Evolutionary conservation across 2,329 filamentous ascomycete species (phyloP), one percentile per base, ranked within the genome.

Genomic region (Pseudopyricularia javanii): DNA sequence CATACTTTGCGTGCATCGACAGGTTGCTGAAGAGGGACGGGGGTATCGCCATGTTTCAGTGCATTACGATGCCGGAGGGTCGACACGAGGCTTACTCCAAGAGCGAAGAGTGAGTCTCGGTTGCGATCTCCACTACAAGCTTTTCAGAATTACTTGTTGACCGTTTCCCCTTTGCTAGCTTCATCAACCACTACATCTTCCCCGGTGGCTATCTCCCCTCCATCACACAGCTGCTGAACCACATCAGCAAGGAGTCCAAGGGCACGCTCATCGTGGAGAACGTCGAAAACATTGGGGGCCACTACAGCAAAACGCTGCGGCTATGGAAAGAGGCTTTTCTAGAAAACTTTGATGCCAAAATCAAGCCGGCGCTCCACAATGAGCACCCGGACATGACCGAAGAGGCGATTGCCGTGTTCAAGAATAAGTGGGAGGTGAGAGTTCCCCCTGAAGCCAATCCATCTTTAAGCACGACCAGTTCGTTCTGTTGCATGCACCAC

Each of bases 131-230:
- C 7, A 15, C 3, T 12, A 45, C 9, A 45, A 26, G 7, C 11
- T 24, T n/a, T 24, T 12, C 17, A 30, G 9, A 30, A 14, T 45
- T 9, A 14, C 32, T 37, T 32, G 32, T 15, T 5, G 22, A 8
- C 15, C 20, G 22, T 12, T 26, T 32, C 26, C 30, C 15, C 49
- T n/a, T 17, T 33, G 30, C 4, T 54, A 75, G 73, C 62, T 89
- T 89, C 66, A 88, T 89, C 62, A 78, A 83, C 54, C 80, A 82
- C 56, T 87, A 89, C 66, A 88, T 89, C 53, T 89, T 90, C 66
- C 86, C 85, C 0, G 85, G 85, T n/a, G 86, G 85, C 1, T 83
- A 88, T 61, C 69, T 89, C 7, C 80, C 80, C 0, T 76, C 75
- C 3, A 72, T 74, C 32, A 77, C 72, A 14, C 75, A 82, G 57